Conservation (phyloP, 2,329 filamentous ascomycete species). For the Cordyceps fumosorosea region DNA sequence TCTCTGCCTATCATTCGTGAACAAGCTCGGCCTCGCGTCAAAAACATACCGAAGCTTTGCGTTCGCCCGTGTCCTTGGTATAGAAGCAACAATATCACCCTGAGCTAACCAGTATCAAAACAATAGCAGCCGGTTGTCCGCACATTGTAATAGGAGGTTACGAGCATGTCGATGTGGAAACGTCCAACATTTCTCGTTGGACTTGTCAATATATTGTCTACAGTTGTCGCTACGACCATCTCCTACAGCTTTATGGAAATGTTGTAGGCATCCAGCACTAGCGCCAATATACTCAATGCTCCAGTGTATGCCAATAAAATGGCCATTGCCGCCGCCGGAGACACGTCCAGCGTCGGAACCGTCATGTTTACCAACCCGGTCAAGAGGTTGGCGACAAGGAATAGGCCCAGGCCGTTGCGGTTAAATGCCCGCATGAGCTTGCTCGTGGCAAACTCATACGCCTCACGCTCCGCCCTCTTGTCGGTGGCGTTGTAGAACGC, state of each 20-base stretch:
- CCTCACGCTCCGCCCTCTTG: slow-evolving; percentile 53
- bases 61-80: too few species aligned
- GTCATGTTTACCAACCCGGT: slow-evolving; percentile 88
- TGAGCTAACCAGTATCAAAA: too few species aligned
- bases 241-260: slow-evolving; percentile 63
- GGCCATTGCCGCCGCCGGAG: slow-evolving; percentile 58
- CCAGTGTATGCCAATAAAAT: slow-evolving; percentile 69
- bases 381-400: slow-evolving; percentile 80
- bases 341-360: slow-evolving; percentile 71
- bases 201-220: not conserved
- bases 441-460: slow-evolving; percentile 66
- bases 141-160: not conserved
- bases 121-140: not conserved
- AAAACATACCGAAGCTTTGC: not conserved
- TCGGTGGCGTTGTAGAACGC: slow-evolving; percentile 54
- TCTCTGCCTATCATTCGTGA: too few species aligned
- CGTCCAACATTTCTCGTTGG: not conserved
- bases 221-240: not conserved
- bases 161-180: not conserved
- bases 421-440: slow-evolving; percentile 79
- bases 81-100: not conserved
- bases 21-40: too few species aligned
- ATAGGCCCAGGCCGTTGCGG: slow-evolving; percentile 77
- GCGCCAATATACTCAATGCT: slow-evolving; percentile 59
- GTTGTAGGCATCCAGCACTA: slow-evolving; percentile 57